A percentile compares a stretch with the other conserved stretches of the same genome.
These are phyloP conservation scores for Paramecium pentaurelia DNA, from an alignment of 73 alveolate species.

Conservation along the genomic window DNA sequence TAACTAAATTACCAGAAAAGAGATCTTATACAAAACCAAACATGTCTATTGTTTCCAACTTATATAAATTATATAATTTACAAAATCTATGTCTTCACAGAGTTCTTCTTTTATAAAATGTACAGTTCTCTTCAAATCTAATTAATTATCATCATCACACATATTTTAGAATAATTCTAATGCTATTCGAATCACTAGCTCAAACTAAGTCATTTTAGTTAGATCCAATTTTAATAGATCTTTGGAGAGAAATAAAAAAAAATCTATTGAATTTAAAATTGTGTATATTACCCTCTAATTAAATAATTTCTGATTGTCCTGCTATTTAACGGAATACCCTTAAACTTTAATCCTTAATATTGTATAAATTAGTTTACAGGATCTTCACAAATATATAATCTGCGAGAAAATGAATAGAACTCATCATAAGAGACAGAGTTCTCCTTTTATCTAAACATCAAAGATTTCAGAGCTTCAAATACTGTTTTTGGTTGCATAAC, in stretches of 20 bases:
- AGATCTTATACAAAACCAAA: slow-evolving; percentile 50
- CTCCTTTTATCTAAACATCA: slow-evolving; percentile 22
- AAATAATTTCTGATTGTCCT: background rate
- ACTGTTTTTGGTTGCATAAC: slow-evolving; percentile 6
- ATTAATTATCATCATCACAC: background rate
- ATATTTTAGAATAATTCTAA: background rate
- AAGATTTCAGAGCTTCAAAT: background rate
- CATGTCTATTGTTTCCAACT: slow-evolving; percentile 39
- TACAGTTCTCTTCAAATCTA: slow-evolving; percentile 18
- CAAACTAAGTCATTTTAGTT: background rate
- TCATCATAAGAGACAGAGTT: slow-evolving; percentile 21
- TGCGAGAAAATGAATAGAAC: slow-evolving; percentile 34
- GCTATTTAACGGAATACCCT: background rate
- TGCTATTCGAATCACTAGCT: background rate
- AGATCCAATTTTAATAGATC: slow-evolving; percentile 12
- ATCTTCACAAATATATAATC: slow-evolving; percentile 35
- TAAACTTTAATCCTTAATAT: slow-evolving; percentile 32
- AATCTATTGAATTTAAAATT: background rate
- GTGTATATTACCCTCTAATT: background rate
- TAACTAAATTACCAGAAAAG: background rate
- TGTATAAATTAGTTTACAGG: background rate
- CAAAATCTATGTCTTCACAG: slow-evolving; percentile 38
- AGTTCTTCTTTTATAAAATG: slow-evolving; percentile 25
- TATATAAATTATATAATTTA: background rate
- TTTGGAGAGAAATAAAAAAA: background rate